Percentiles rank a stretch among this genome's conserved stretches.
These are phyloP conservation scores for Boletus edulis DNA, from an alignment of 768 basidiomycete species.

Conservation along the genomic window DNA sequence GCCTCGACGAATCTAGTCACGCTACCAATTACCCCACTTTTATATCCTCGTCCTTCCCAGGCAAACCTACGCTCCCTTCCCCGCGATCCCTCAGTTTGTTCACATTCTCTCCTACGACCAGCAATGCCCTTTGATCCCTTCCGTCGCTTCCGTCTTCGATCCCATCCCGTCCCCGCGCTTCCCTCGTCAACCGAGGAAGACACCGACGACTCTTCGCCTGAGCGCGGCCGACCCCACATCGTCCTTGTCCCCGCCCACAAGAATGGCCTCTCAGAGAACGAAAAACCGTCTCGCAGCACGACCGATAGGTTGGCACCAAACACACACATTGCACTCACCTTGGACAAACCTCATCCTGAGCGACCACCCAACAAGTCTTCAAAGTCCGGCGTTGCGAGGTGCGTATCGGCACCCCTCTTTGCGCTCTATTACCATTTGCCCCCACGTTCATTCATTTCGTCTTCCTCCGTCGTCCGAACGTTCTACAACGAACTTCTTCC, in stretches of 20 bases:
- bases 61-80: too few species aligned
- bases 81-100: background rate
- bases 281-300: background rate
- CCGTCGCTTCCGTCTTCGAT: slow-evolving; percentile 24
- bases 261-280: background rate
- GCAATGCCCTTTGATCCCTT: slow-evolving; percentile 18
- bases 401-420: background rate
- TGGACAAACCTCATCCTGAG: background rate
- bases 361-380: background rate
- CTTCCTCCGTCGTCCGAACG: too few species aligned
- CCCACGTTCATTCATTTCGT: background rate
- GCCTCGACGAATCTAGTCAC: background rate
- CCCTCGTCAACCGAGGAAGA: slow-evolving; percentile 17
- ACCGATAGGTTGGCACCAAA: background rate
- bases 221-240: slow-evolving; percentile 3
- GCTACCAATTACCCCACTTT: slow-evolving; percentile 1
- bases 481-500: background rate
- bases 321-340: background rate
- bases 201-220: slow-evolving; percentile 23
- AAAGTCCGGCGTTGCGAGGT: slow-evolving; percentile 12
- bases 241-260: slow-evolving; percentile 6
- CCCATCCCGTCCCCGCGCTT: background rate
- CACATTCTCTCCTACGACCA: too few species aligned
- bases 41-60: slow-evolving; percentile 9
- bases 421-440: background rate